These are phyloP conservation scores for Microdochium paspali DNA, from an alignment of 2,329 filamentous ascomycete species.

Conservation along the genomic window DNA sequence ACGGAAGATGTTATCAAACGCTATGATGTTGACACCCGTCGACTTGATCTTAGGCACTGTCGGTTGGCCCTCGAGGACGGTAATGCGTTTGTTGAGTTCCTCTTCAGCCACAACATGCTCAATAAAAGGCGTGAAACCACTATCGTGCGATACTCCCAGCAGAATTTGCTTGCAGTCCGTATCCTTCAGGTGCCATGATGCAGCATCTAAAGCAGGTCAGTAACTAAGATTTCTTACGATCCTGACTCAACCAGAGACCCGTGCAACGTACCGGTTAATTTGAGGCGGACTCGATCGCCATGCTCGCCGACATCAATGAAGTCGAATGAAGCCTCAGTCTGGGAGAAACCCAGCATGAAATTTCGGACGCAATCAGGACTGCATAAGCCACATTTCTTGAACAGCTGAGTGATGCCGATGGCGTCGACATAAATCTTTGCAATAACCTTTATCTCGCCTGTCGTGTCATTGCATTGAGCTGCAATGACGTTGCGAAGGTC, in stretches of 20 bases:
- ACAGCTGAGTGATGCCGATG: slow-evolving; percentile 35
- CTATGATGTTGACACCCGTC: slow-evolving; percentile 35
- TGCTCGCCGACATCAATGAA: slow-evolving; percentile 53
- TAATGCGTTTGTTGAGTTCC: slow-evolving; percentile 31
- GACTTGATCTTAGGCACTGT: slow-evolving; percentile 37
- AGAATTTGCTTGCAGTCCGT: slow-evolving; percentile 53
- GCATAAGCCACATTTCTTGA: slow-evolving; percentile 36
- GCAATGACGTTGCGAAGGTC: slow-evolving; percentile 38
- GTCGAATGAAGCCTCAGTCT: slow-evolving; percentile 49
- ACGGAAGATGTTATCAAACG: slow-evolving; percentile 43
- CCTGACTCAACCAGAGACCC: background rate
- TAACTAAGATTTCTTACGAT: background rate
- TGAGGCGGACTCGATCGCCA: slow-evolving; percentile 49
- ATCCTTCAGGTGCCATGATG: slow-evolving; percentile 49
- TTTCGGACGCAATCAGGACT: slow-evolving; percentile 38
- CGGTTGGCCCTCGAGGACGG: slow-evolving; percentile 43
- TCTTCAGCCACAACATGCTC: slow-evolving; percentile 41
- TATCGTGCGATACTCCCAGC: slow-evolving; percentile 52
- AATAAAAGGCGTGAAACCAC: slow-evolving; percentile 50
- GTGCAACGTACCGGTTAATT: slow-evolving; percentile 43
- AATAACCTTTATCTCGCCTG: slow-evolving; percentile 39
- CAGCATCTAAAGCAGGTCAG: slow-evolving; percentile 28
- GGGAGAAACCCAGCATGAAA: slow-evolving; percentile 51
- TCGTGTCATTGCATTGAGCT: slow-evolving; percentile 31
- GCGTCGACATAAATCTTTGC: slow-evolving; percentile 49